Evolutionary conservation across 2,329 filamentous ascomycete genomes (phyloP).

Genomic region (Fusarium sp.): DNA sequence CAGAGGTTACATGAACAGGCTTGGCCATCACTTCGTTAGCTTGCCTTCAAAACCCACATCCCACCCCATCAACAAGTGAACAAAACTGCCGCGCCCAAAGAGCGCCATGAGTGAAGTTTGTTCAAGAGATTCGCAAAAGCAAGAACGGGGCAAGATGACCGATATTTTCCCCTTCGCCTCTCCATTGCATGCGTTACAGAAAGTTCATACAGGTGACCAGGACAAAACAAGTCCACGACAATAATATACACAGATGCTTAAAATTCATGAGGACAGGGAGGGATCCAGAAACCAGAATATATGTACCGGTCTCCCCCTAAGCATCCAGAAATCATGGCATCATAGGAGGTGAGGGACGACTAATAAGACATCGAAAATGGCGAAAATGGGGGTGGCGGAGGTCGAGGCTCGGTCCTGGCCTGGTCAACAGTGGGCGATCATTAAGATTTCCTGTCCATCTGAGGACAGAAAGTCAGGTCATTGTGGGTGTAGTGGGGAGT

Average conservation of each 20-base stretch:
- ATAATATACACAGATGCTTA: constrained; percentile 48
- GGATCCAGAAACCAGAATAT: constrained; percentile 21
- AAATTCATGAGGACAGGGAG: constrained; percentile 6
- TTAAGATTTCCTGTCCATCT: constrained; percentile 45
- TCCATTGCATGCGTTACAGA: constrained; percentile 31
- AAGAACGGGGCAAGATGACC: constrained; percentile 22
- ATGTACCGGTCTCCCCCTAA: constrained; percentile 15
- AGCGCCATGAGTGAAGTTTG: constrained; percentile 29
- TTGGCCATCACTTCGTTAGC: constrained; percentile 36
- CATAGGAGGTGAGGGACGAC: constrained; percentile 41
- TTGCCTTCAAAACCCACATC: constrained; percentile 27
- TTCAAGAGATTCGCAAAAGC: constrained; percentile 30
- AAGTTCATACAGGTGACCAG: constrained; percentile 34
- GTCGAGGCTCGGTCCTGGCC: constrained; percentile 37
- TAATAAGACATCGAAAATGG: constrained; percentile 49
- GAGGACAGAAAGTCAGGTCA: constrained; percentile 35
- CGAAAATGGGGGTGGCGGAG: constrained; percentile 26
- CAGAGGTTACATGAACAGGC: constrained; percentile 47
- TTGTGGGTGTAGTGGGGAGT: constrained; percentile 35
- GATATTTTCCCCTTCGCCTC: constrained; percentile 18
- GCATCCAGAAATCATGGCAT: constrained; percentile 27
- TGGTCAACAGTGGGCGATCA: constrained; percentile 44
- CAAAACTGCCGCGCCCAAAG: constrained; percentile 18
- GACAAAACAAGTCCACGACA: constrained; percentile 32
- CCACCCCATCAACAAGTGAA: constrained; percentile 41